These are phyloP conservation scores for Stramenopiles sp. DNA, from an alignment of 352 stramenopile genomes.

Conservation along the genomic window DNA sequence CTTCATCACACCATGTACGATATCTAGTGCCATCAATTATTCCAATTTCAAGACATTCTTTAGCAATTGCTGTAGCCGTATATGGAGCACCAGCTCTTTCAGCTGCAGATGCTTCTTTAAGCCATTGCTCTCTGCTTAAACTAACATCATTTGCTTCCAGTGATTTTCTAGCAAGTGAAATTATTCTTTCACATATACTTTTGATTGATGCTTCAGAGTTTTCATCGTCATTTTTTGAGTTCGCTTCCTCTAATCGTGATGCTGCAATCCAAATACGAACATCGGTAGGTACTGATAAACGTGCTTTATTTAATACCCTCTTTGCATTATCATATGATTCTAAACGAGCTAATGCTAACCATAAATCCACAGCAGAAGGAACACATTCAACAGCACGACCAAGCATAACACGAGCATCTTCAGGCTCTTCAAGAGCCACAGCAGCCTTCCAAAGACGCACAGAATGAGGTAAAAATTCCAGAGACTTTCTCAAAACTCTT, in stretches of 20 bases:
- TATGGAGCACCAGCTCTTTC: constrained; percentile 48
- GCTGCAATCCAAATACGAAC: constrained; percentile 89
- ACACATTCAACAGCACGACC: constrained; percentile 87
- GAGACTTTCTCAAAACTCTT: constrained; percentile 34
- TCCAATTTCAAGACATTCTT: constrained; percentile 53
- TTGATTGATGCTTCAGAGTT: too few species aligned
- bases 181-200: too few species aligned
- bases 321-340: constrained; percentile 93
- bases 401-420: constrained; percentile 71
- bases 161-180: constrained; percentile 32
- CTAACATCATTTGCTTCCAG: constrained; percentile 42
- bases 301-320: constrained; percentile 74
- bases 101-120: constrained; percentile 71
- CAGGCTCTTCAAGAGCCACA: constrained; percentile 83
- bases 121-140: constrained; percentile 67
- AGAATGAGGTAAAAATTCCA: constrained; percentile 82
- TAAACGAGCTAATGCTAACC: constrained; percentile 75
- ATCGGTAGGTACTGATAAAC: constrained; percentile 66
- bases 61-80: constrained; percentile 70
- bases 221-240: constrained; percentile 35
- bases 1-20: constrained; percentile 85
- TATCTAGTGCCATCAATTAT: constrained; percentile 76
- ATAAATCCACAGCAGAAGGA: constrained; percentile 80
- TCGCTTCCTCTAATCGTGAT: constrained; percentile 86
- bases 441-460: constrained; percentile 91